phyloP scores from a whole-genome alignment of 2,329 filamentous ascomycete species.

The Juglanconis juglandina region DNA sequence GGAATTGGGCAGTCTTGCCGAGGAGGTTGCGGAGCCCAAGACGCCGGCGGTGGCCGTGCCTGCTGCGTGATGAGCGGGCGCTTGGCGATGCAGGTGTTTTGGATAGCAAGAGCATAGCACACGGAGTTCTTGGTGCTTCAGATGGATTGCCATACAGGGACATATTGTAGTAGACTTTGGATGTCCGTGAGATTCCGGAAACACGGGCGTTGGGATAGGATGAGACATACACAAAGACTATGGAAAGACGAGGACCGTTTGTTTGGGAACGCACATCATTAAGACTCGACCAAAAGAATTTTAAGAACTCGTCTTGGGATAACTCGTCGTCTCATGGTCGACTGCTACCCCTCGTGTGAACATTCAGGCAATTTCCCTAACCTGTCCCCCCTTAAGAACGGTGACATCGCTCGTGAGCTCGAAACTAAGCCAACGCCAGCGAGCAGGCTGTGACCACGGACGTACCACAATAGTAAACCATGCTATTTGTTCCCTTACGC shows the following conservation, averaged over 20 bases:
- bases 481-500: not conserved
- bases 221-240: no score
- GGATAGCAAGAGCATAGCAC: not conserved
- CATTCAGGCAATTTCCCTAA: not conserved
- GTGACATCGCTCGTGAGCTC: not conserved
- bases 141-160: not conserved
- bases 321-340: not conserved
- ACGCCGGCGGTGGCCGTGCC: constrained; percentile 11
- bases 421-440: not conserved
- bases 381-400: not conserved
- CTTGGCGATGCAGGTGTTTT: no score
- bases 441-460: not conserved
- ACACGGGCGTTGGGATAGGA: no score
- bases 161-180: no score
- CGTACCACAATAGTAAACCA: not conserved
- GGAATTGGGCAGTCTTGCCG: constrained; percentile 8
- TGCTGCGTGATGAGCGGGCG: constrained; percentile 1
- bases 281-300: no score
- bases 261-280: no score
- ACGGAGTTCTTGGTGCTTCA: not conserved
- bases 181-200: no score
- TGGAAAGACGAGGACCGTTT: no score
- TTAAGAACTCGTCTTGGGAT: no score
- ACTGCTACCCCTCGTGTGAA: no score
- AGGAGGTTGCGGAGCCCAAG: not conserved